These are phyloP conservation scores for Sextonia rubra DNA, from an alignment of 164 flowering plant genomes.

Conservation along the genomic window DNA sequence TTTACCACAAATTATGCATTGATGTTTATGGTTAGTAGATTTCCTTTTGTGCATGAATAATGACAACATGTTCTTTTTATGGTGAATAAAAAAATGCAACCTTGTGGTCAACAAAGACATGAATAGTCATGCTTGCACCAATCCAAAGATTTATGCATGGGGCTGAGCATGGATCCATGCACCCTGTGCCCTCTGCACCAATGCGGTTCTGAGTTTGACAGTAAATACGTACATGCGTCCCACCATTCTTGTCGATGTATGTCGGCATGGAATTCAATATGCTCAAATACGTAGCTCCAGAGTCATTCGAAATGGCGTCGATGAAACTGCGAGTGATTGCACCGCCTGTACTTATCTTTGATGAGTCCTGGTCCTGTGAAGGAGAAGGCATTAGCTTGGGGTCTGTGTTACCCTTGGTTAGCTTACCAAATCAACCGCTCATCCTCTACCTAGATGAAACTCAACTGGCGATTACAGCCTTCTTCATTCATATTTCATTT, in stretches of 20 bases:
- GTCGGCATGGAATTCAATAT: constrained; percentile 65
- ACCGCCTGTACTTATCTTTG: constrained; percentile 75
- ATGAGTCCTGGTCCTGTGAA: constrained; percentile 46
- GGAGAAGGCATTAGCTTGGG: not conserved
- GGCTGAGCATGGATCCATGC: too few relatives aligned
- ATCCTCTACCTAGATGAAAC: too few relatives aligned
- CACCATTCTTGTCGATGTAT: constrained; percentile 23
- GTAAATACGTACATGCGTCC: too few relatives aligned
- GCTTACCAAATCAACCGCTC: not conserved
- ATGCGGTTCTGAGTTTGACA: not conserved
- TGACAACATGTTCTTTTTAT: too few relatives aligned
- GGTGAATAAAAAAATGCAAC: too few relatives aligned
- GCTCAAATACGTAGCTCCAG: too few relatives aligned
- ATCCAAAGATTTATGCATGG: too few relatives aligned
- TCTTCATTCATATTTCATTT: not conserved
- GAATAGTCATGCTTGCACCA: too few relatives aligned
- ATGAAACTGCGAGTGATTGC: constrained; percentile 88
- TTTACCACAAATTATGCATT: too few relatives aligned
- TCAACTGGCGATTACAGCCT: not conserved
- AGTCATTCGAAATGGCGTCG: constrained; percentile 79
- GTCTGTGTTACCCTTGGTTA: not conserved
- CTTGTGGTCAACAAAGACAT: too few relatives aligned
- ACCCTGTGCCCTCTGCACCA: not conserved
- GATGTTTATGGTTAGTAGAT: too few relatives aligned
- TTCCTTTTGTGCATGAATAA: too few relatives aligned